These are phyloP conservation scores for Basipetospora chlamydospora DNA, from an alignment of 2,329 filamentous ascomycete species.

Conservation along the genomic window DNA sequence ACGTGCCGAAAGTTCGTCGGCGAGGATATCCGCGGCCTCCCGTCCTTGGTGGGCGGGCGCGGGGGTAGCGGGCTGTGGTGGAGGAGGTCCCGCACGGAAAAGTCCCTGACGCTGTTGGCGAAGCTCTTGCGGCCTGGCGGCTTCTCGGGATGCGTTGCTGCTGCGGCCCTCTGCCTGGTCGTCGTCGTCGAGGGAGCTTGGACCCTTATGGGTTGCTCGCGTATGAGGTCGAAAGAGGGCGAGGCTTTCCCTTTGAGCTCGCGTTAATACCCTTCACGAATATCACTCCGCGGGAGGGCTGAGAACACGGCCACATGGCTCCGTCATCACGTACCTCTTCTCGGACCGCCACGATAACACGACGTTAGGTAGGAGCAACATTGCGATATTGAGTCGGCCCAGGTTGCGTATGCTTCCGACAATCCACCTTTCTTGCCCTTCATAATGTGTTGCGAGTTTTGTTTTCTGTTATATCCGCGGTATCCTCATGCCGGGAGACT, in stretches of 20 bases:
- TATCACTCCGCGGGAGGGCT: too few species aligned
- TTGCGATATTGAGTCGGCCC: slow-evolving; percentile 1
- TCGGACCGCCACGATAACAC: slow-evolving; percentile 2
- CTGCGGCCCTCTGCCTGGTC: too few species aligned
- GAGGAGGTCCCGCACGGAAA: neutral
- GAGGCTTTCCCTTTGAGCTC: neutral
- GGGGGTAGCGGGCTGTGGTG: too few species aligned
- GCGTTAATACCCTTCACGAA: neutral
- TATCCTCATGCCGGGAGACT: too few species aligned
- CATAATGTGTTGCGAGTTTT: slow-evolving; percentile 4
- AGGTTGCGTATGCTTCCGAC: slow-evolving; percentile 1
- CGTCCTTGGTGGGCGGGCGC: slow-evolving; percentile 26
- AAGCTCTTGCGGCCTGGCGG: neutral
- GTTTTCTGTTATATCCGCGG: too few species aligned
- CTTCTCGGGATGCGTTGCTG: slow-evolving; percentile 3
- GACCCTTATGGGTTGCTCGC: neutral
- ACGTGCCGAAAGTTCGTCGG: slow-evolving; percentile 48
- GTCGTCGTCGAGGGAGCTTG: neutral
- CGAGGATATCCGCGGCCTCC: slow-evolving; percentile 40
- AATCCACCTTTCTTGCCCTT: slow-evolving; percentile 2
- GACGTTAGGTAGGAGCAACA: slow-evolving; percentile 5
- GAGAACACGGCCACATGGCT: too few species aligned
- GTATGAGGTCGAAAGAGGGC: neutral
- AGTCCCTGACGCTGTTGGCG: slow-evolving; percentile 1
- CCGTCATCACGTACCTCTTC: neutral